Percentiles rank a stretch among this genome's conserved stretches.
phyloP scores from a whole-genome alignment of 768 basidiomycete genomes.

The Termitomyces bulborhizus region DNA sequence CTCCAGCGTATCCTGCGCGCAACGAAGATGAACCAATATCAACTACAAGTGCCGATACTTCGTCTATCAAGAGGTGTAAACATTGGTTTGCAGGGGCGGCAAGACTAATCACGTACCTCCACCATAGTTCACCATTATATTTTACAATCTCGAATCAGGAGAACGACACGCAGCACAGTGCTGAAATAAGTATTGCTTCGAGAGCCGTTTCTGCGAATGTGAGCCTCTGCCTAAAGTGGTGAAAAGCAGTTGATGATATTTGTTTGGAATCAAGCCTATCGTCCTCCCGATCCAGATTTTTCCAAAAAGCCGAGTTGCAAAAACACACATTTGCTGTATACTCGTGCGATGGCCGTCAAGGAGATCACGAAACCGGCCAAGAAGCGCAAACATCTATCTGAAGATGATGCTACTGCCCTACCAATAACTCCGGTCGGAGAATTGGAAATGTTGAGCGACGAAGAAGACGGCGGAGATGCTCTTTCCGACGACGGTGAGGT shows the following conservation, averaged over 20 bases:
- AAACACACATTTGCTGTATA: background rate
- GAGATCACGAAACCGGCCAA: conserved; percentile 30
- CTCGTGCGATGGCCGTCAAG: conserved; percentile 29
- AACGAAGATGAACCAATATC: conserved; percentile 90
- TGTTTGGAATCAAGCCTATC: conserved; percentile 21
- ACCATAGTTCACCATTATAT: conserved; percentile 78
- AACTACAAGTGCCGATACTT: conserved; percentile 94
- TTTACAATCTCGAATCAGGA: background rate
- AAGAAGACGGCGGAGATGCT: conserved; percentile 45
- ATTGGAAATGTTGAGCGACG: conserved; percentile 73
- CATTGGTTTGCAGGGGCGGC: background rate
- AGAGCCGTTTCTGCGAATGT: too few relatives aligned
- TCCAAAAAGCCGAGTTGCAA: conserved; percentile 7
- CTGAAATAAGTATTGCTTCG: background rate
- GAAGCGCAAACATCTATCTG: conserved; percentile 54
- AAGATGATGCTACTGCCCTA: conserved; percentile 27
- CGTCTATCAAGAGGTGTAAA: conserved; percentile 47
- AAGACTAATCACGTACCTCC: conserved; percentile 51
- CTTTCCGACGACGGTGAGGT: conserved; percentile 52
- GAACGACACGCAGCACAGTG: background rate
- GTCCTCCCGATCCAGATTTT: conserved; percentile 19
- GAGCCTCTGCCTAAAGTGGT: background rate
- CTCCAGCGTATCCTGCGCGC: conserved; percentile 95
- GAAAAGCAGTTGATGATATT: conserved; percentile 16
- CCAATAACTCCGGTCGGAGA: conserved; percentile 34